Percentiles rank a stretch among this genome's conserved stretches.
Conservation (phyloP, 2,329 filamentous ascomycete genomes). For the Nemania abortiva region DNA sequence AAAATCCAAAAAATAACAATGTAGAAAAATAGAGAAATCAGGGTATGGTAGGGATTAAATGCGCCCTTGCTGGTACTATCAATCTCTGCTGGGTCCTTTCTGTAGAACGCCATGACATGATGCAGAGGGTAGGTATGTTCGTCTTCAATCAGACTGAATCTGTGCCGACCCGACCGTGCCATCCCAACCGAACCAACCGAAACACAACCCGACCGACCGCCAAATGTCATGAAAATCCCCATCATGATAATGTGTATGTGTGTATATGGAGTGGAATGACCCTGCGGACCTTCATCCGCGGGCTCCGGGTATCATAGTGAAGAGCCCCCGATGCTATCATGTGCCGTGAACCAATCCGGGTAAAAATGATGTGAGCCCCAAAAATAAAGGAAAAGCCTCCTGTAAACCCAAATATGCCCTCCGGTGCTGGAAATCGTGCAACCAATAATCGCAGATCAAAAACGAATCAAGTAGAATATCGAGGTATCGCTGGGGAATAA, state of each 20-base stretch:
- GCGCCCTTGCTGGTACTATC: constrained; percentile 33
- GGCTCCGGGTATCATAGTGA: constrained; percentile 54
- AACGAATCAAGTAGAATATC: constrained; percentile 26
- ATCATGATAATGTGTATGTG: constrained; percentile 28
- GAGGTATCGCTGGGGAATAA: constrained; percentile 37
- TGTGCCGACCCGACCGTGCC: constrained; percentile 12
- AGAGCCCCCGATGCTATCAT: constrained; percentile 49
- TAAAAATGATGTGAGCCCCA: not conserved
- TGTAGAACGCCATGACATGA: constrained; percentile 48
- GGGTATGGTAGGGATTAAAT: constrained; percentile 27
- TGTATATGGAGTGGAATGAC: constrained; percentile 51
- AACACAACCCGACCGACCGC: constrained; percentile 34
- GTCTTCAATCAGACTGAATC: constrained; percentile 35
- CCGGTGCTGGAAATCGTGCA: constrained; percentile 1
- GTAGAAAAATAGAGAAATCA: not conserved
- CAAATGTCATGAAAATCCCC: constrained; percentile 34
- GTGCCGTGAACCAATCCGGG: constrained; percentile 42
- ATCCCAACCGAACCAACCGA: constrained; percentile 31
- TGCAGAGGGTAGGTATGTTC: constrained; percentile 44
- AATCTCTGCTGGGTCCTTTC: constrained; percentile 42
- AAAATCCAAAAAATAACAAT: not conserved
- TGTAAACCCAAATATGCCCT: constrained; percentile 21
- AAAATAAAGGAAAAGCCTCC: constrained; percentile 39
- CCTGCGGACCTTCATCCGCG: constrained; percentile 42
- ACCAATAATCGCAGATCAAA: constrained; percentile 14